Conservation (phyloP, 2,329 filamentous ascomycete species). For the Fusarium miscanthi region DNA sequence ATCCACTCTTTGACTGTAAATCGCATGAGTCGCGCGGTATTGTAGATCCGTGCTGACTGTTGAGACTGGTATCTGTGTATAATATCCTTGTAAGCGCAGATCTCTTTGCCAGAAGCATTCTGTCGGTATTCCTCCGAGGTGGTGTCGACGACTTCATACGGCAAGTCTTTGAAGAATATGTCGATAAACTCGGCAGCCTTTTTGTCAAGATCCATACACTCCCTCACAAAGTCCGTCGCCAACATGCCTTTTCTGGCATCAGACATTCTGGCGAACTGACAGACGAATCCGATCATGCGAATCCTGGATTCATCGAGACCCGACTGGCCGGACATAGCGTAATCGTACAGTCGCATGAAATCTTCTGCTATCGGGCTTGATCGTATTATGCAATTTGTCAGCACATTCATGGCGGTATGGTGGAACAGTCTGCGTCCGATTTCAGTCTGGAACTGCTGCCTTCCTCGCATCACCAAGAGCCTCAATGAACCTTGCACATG, state of each 20-base stretch:
- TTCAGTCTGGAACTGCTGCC: background rate
- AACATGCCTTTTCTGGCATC: background rate
- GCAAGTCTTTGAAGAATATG: background rate
- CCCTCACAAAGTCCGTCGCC: background rate
- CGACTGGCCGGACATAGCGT: background rate
- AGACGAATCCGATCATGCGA: background rate
- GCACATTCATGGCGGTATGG: background rate
- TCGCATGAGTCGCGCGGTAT: background rate
- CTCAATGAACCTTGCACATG: background rate
- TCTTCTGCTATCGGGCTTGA: background rate
- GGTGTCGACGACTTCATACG: background rate
- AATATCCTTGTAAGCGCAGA: background rate
- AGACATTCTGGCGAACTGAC: background rate
- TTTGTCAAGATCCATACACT: background rate
- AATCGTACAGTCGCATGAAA: background rate
- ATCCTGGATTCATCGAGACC: background rate
- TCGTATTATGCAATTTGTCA: constrained; percentile 6
- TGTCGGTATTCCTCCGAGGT: background rate
- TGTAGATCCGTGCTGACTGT: background rate
- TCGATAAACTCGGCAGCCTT: background rate
- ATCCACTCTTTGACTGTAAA: constrained; percentile 1
- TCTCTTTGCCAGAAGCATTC: background rate
- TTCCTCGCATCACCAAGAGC: background rate
- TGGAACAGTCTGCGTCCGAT: background rate
- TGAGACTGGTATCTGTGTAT: constrained; percentile 6